These are phyloP conservation scores for Moesziomyces aphidis DNA, from an alignment of 1,284 basidiomycete genomes.

Conservation along the genomic window DNA sequence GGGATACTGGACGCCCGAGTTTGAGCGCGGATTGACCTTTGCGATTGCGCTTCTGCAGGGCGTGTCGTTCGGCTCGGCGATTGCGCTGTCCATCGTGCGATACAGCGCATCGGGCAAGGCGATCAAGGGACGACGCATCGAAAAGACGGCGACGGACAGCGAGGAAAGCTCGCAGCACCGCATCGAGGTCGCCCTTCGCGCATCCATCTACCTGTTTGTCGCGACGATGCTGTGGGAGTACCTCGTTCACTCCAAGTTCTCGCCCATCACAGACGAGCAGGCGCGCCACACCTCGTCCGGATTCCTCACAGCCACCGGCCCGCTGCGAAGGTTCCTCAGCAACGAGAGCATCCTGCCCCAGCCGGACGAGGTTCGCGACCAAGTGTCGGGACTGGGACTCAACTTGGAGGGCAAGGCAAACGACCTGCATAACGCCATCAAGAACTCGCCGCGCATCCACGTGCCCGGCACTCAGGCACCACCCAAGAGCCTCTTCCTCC, in stretches of 20 bases:
- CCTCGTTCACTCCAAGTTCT: constrained; percentile 43
- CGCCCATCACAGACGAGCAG: constrained; percentile 26
- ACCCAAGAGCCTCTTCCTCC: constrained; percentile 31
- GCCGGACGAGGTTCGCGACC: constrained; percentile 8
- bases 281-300: constrained; percentile 24
- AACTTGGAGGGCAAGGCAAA: constrained; percentile 8
- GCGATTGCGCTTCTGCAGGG: constrained; percentile 36
- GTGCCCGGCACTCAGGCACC: constrained; percentile 14
- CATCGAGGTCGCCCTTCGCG: constrained; percentile 33
- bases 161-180: constrained; percentile 31
- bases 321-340: constrained; percentile 34
- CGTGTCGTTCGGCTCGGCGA: constrained; percentile 19
- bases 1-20: constrained; percentile 20
- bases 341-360: constrained; percentile 39
- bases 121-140: constrained; percentile 44
- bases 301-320: constrained; percentile 27
- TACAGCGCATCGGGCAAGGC: constrained; percentile 37
- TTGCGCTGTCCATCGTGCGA: constrained; percentile 35
- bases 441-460: constrained; percentile 18
- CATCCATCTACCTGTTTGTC: constrained; percentile 22
- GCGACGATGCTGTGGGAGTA: constrained; percentile 45
- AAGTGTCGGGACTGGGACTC: constrained; percentile 23
- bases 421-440: constrained; percentile 9
- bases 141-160: constrained; percentile 31
- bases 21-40: constrained; percentile 18